Evolutionary conservation across 495 filamentous ascomycete genomes (phyloP), one percentile per base, ranked within the genome.

Genomic region (Coniosporium apollinis): DNA sequence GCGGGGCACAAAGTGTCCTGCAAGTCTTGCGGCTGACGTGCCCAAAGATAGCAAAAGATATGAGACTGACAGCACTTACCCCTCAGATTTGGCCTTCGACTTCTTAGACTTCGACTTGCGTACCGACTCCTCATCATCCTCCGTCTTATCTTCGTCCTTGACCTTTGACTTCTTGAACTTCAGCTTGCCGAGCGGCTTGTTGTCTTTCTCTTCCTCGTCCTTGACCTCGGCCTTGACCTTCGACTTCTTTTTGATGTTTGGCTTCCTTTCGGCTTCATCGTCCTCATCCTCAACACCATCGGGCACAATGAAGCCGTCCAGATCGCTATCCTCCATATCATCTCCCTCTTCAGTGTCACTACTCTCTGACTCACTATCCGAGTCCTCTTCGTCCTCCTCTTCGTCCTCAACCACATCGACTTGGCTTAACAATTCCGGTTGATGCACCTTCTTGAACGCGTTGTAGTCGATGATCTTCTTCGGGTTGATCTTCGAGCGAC

Each of bases 371-470:
- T 38, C 41, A 3, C 46, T 39, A 11, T 57, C 56, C 8, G 56
- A 47, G 6, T 51, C 6, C 18, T 56, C 49, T 8, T 50, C 44
- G 39, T 45, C 54, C 6, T 48, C 43, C 8, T 47, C 37, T 10
- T 49, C 38, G 3, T 46, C 56, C 13, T 50, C 46, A 1, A 49
- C 0, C 30, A 32, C 30, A 1, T 38, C 34, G 11, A 19, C 31
- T 14, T 3, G 18, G 18, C 30, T 32, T 21, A 19, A 19, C 9
- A 14, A 50, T 42, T 56, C 54, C 1, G 70, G 69, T 49, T 70
- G 70, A 51, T 94, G 70, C 20, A 76, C 76, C 43, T 79, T 75
- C 42, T 71, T 69, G 58, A 97, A 97, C 2, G 73, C 65, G 3
- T 56, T 50, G 42, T 78, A 70, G 42, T 81, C 78, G 30, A 86